Evolutionary conservation across 306 rosid genomes (phyloP), one percentile per base, ranked within the genome.

Genomic region (Dryas octopetala): DNA sequence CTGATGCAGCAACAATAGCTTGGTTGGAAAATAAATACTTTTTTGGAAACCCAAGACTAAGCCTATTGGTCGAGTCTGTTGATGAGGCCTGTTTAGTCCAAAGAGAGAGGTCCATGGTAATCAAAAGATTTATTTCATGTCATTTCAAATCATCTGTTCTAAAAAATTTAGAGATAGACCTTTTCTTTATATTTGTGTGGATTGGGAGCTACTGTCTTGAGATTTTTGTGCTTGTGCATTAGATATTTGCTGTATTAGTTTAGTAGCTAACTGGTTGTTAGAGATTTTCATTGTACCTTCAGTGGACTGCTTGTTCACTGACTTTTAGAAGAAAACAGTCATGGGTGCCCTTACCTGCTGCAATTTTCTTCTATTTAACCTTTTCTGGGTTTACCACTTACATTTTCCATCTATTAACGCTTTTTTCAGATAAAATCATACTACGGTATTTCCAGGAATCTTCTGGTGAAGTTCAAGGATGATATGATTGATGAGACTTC

Each of bases 401-500:
- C n/a, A 57, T 14, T 51, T 55, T 73, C n/a, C 38, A 23, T 62
- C 55, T 5, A n/a, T 59, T 47, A 8, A 44, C 69, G 64, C 51
- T 82, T 63, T 84, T 57, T 80, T 81, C 96, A 95, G 98, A 84
- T 95, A 82, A 95, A 89, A 74, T 90, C 98, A 26, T 95, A 95
- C 91, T 95, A 95, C 4, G 97, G 97, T 32, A 76, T 95, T 80
- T 87, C 97, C 61, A 83, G 96, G 73, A 95, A 95, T 90, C 98
- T 95, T 81, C 85, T 95, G 57, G 76, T 95, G 71, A 91, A 86
- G 82, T 95, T 95, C 88, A 84, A 87, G 59, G 93, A 95, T 82
- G 98, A 95, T 85, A 38, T 73, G 40, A 95, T 95, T 62, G 98
- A 95, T 68, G 98, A 95, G 83, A 95, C 97, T 68, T 19, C 89